phyloP scores from a whole-genome alignment of 345 rosid genomes.

The Leavenworthia alabamica region DNA sequence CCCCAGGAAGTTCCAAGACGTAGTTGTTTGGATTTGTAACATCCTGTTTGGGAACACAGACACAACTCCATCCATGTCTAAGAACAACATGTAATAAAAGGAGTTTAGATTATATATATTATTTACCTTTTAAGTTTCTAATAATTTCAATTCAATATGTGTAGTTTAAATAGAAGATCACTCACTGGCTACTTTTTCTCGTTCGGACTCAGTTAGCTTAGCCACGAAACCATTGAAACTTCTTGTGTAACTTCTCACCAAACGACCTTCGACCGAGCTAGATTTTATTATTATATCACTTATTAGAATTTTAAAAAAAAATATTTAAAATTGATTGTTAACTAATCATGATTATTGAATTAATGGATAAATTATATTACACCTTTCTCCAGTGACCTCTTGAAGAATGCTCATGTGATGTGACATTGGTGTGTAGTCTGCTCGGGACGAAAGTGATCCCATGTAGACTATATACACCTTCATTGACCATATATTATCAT shows the following conservation, averaged over 20 bases:
- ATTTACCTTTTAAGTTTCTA: no score
- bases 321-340: not conserved
- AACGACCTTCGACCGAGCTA: slow-evolving; percentile 25
- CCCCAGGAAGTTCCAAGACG: slow-evolving; percentile 58
- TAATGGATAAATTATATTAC: not conserved
- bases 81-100: not conserved
- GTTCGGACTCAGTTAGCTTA: slow-evolving; percentile 38
- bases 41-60: slow-evolving; percentile 43
- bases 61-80: slow-evolving; percentile 35
- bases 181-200: slow-evolving; percentile 37
- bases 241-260: slow-evolving; percentile 47
- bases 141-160: not conserved
- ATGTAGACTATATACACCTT: slow-evolving; percentile 24
- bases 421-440: slow-evolving; percentile 19
- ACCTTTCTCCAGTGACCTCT: slow-evolving; percentile 28
- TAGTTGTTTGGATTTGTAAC: slow-evolving; percentile 36
- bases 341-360: no score
- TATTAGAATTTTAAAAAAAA: not conserved
- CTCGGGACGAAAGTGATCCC: slow-evolving; percentile 23
- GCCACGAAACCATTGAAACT: slow-evolving; percentile 69
- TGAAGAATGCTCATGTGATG: slow-evolving; percentile 35
- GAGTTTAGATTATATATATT: not conserved
- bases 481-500: not conserved
- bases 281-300: not conserved
- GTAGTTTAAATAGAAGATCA: not conserved